Conservation (phyloP, 108 stramenopile species). For the Skeletonema costatum region DNA sequence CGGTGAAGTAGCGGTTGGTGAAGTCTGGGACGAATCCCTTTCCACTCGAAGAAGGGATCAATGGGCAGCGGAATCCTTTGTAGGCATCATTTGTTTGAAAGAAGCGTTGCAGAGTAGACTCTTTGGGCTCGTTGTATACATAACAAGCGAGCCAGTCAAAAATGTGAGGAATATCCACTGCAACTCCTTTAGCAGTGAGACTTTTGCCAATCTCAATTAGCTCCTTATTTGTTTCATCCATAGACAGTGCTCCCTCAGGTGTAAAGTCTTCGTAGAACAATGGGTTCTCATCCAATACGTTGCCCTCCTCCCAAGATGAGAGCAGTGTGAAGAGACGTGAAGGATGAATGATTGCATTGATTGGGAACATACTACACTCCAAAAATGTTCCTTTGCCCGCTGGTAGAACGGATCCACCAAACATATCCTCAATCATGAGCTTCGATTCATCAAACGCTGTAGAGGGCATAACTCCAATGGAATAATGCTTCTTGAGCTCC, state of each 20-base stretch:
- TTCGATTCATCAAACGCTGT: neutral
- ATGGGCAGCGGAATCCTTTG: constrained; percentile 47
- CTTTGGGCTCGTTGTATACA: constrained; percentile 49
- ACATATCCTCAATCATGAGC: constrained; percentile 16
- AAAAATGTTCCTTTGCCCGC: constrained; percentile 36
- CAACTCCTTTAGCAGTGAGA: constrained; percentile 14
- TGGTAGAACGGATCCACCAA: constrained; percentile 25
- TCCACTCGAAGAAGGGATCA: constrained; percentile 3
- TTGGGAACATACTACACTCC: constrained; percentile 45
- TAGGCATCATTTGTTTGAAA: constrained; percentile 50
- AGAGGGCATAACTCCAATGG: constrained; percentile 23
- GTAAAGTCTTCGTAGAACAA: constrained; percentile 51
- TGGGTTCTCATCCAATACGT: constrained; percentile 45
- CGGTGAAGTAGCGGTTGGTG: constrained; percentile 55
- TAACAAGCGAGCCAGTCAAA: constrained; percentile 46
- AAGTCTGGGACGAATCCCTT: constrained; percentile 52
- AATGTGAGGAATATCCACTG: constrained; percentile 30
- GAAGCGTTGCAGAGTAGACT: constrained; percentile 42
- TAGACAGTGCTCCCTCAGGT: constrained; percentile 19
- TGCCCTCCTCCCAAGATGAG: constrained; percentile 27
- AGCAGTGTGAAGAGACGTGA: constrained; percentile 39
- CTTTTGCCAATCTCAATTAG: constrained; percentile 18
- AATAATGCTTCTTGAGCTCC: constrained; percentile 52
- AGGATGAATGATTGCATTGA: constrained; percentile 54
- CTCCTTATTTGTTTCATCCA: constrained; percentile 9